Evolutionary conservation across 768 basidiomycete species (phyloP).

Genomic region (Obba rivulosa): DNA sequence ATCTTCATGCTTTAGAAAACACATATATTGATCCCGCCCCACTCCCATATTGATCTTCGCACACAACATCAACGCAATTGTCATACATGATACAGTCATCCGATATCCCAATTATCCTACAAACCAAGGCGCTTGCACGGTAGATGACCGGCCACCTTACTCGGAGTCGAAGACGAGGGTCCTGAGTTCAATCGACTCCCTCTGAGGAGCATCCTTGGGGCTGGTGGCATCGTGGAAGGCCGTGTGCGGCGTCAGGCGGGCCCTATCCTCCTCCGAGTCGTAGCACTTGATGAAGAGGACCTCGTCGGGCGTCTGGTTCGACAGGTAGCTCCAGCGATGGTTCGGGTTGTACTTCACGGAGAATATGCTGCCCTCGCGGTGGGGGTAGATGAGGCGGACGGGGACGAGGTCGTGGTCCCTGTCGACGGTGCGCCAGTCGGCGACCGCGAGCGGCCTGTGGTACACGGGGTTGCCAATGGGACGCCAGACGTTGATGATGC

Average conservation of each 20-base stretch:
- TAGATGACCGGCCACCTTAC: conserved; percentile 8
- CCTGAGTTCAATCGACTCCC: conserved; percentile 41
- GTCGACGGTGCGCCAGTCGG: conserved; percentile 36
- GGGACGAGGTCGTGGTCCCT: conserved; percentile 30
- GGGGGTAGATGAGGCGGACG: conserved; percentile 31
- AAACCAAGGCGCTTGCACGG: no score
- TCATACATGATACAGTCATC: no score
- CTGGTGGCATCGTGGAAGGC: conserved; percentile 35
- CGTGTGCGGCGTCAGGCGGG: conserved; percentile 37
- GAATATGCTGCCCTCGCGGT: conserved; percentile 30
- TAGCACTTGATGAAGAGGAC: conserved; percentile 40
- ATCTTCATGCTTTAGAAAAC: no score
- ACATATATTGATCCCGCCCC: no score
- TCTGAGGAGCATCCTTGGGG: conserved; percentile 29
- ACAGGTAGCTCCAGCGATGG: conserved; percentile 36
- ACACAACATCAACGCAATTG: no score
- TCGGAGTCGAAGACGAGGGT: conserved; percentile 33
- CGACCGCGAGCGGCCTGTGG: conserved; percentile 36
- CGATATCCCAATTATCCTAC: no score
- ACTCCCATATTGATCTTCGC: no score
- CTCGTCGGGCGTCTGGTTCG: conserved; percentile 36
- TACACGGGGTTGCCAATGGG: conserved; percentile 34
- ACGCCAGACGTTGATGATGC: conserved; percentile 42
- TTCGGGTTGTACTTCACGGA: conserved; percentile 30
- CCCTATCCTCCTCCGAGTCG: conserved; percentile 35